Conservation (phyloP, 371 early-diverging fungal genomes). For the Circinella umbellata region DNA sequence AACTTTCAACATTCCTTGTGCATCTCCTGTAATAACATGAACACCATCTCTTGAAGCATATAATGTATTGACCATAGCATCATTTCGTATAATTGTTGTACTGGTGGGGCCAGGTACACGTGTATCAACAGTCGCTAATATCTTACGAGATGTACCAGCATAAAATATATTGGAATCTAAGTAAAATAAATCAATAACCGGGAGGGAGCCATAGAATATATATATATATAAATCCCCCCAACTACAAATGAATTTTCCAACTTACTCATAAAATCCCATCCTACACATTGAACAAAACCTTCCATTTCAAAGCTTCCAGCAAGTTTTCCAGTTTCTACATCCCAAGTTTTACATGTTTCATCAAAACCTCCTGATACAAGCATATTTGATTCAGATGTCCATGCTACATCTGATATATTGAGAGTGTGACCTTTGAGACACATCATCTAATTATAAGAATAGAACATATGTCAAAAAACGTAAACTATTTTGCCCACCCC, state of each 20-base stretch:
- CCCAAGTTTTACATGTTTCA: slow-evolving; percentile 87
- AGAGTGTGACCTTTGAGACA: slow-evolving; percentile 78
- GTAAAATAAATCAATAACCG: not conserved
- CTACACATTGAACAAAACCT: slow-evolving; percentile 88
- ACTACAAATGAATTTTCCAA: not conserved
- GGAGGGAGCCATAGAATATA: too few relatives aligned
- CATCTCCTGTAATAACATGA: slow-evolving; percentile 82
- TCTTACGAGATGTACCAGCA: slow-evolving; percentile 80
- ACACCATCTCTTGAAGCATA: slow-evolving; percentile 74
- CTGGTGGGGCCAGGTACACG: slow-evolving; percentile 42
- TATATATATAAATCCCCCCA: too few relatives aligned
- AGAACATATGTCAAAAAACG: slow-evolving; percentile 7
- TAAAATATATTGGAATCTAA: slow-evolving; percentile 79
- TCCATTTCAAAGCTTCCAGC: slow-evolving; percentile 71
- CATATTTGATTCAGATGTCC: slow-evolving; percentile 75
- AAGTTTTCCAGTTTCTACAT: slow-evolving; percentile 73
- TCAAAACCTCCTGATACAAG: slow-evolving; percentile 85
- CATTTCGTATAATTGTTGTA: slow-evolving; percentile 59
- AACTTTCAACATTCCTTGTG: slow-evolving; percentile 75
- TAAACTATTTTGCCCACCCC: too few relatives aligned
- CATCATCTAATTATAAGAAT: slow-evolving; percentile 25
- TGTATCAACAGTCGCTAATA: slow-evolving; percentile 73
- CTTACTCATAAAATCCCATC: slow-evolving; percentile 75
- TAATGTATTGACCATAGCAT: slow-evolving; percentile 84
- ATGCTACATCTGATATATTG: slow-evolving; percentile 85